Evolutionary conservation across 805 yeast species (phyloP).

Genomic region (Zygoascus ofunaensis): DNA sequence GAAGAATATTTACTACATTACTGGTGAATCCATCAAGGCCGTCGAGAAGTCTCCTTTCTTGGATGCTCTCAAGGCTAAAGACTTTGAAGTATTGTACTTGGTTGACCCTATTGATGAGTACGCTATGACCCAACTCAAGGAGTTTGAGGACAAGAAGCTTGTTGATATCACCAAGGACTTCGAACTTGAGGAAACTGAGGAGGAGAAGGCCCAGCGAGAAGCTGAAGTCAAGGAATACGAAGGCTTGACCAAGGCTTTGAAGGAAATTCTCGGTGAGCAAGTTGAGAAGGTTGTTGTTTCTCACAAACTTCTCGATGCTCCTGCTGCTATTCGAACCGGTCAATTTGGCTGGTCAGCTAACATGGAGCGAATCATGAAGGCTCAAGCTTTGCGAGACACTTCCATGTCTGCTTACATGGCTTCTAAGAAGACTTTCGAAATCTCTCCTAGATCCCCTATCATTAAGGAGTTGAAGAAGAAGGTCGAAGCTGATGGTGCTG

Average conservation of each 20-base stretch:
- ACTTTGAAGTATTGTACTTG: constrained; percentile 94
- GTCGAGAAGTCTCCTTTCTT: constrained; percentile 99
- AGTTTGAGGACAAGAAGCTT: constrained; percentile 97
- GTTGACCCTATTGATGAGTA: constrained; percentile 99
- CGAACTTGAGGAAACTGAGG: constrained; percentile 92
- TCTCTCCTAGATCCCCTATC: constrained; percentile 92
- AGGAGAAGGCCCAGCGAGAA: constrained; percentile 93
- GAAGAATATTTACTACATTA: constrained; percentile 97
- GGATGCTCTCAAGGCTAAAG: constrained; percentile 96
- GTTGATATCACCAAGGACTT: constrained; percentile 99
- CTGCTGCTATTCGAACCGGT: constrained; percentile 99
- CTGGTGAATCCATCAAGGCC: constrained; percentile 97
- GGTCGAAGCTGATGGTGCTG: constrained; percentile 95
- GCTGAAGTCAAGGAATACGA: constrained; percentile 86
- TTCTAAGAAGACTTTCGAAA: constrained; percentile 97
- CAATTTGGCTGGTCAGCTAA: constrained; percentile 99
- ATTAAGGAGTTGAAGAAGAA: constrained; percentile 92
- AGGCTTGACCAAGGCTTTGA: constrained; percentile 88
- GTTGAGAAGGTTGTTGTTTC: constrained; percentile 99
- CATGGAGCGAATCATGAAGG: constrained; percentile 99
- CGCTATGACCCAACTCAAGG: constrained; percentile 98
- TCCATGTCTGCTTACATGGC: constrained; percentile 99
- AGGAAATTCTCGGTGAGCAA: constrained; percentile 95
- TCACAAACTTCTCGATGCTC: constrained; percentile 93
- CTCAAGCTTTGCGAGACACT: constrained; percentile 98